A percentile compares a stretch with the other conserved stretches of the same genome.
phyloP scores from a whole-genome alignment of 2,329 filamentous ascomycete genomes.

The Zalaria sp. region DNA sequence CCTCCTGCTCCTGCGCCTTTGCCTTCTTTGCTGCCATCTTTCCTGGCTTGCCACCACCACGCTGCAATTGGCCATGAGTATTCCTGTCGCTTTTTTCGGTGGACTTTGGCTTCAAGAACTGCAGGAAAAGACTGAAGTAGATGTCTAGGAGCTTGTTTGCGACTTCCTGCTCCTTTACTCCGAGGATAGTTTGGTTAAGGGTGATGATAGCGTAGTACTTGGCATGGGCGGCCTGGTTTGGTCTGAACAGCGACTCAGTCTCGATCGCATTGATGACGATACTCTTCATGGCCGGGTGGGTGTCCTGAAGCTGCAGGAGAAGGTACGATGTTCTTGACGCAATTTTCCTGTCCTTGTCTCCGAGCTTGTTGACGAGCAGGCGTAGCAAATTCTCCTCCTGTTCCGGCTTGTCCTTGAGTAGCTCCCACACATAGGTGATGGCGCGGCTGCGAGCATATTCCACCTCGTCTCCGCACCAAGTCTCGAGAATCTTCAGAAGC shows the following conservation, averaged over 20 bases:
- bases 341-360: slow-evolving; percentile 90
- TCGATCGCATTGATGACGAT: slow-evolving; percentile 77
- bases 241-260: slow-evolving; percentile 72
- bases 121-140: slow-evolving; percentile 82
- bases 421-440: slow-evolving; percentile 79
- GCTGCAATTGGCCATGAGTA: slow-evolving; percentile 28
- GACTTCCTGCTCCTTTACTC: slow-evolving; percentile 64
- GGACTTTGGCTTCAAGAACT: slow-evolving; percentile 54
- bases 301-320: slow-evolving; percentile 76
- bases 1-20: slow-evolving; percentile 23
- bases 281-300: slow-evolving; percentile 86
- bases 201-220: slow-evolving; percentile 96
- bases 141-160: slow-evolving; percentile 73
- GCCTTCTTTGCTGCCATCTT: slow-evolving; percentile 35
- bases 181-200: slow-evolving; percentile 89
- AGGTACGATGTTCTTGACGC: slow-evolving; percentile 86
- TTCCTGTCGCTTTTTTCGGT: slow-evolving; percentile 20
- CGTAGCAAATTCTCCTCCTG: slow-evolving; percentile 90
- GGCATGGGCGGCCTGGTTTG: slow-evolving; percentile 73
- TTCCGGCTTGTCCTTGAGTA: slow-evolving; percentile 91
- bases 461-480: slow-evolving; percentile 90
- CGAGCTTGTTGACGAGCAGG: slow-evolving; percentile 88
- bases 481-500: slow-evolving; percentile 77
- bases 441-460: slow-evolving; percentile 81
- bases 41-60: slow-evolving; percentile 38